These are phyloP conservation scores for Serpula lacrymans DNA, from an alignment of 768 basidiomycete genomes.

Conservation along the genomic window DNA sequence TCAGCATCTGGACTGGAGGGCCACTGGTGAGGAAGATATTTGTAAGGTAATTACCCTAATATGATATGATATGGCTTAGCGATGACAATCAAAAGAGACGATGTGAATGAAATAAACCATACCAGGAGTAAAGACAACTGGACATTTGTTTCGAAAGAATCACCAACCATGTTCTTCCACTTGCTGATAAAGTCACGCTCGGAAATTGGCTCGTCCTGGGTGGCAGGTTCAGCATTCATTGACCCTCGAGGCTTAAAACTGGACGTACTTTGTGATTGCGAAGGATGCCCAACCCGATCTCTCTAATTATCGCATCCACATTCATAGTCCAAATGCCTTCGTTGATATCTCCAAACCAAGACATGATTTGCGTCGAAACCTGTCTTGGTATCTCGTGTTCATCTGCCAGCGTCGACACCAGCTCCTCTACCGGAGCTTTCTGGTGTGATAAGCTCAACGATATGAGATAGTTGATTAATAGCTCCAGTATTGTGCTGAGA, in stretches of 20 bases:
- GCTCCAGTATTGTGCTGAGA: slow-evolving; percentile 68
- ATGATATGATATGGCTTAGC: background rate
- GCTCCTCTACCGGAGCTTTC: slow-evolving; percentile 53
- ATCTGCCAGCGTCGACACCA: slow-evolving; percentile 58
- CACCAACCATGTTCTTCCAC: slow-evolving; percentile 78
- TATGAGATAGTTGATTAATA: slow-evolving; percentile 72
- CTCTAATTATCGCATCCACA: slow-evolving; percentile 54
- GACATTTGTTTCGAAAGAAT: slow-evolving; percentile 65
- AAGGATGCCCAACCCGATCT: slow-evolving; percentile 77
- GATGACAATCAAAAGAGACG: background rate
- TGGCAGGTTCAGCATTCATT: background rate
- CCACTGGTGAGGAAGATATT: slow-evolving; percentile 32
- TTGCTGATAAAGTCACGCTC: slow-evolving; percentile 53
- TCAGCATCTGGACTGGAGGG: slow-evolving; percentile 40
- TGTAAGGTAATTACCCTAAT: slow-evolving; percentile 76
- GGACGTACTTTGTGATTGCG: slow-evolving; percentile 50
- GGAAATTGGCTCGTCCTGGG: slow-evolving; percentile 56
- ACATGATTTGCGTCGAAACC: slow-evolving; percentile 67
- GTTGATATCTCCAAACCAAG: slow-evolving; percentile 73
- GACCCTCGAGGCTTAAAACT: background rate
- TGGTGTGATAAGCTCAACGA: slow-evolving; percentile 53
- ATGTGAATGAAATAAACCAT: slow-evolving; percentile 9
- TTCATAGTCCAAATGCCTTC: slow-evolving; percentile 67
- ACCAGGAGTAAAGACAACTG: slow-evolving; percentile 70
- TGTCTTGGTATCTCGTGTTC: slow-evolving; percentile 67